phyloP scores from a whole-genome alignment of 2,329 filamentous ascomycete species.

The Fusarium staphyleae region DNA sequence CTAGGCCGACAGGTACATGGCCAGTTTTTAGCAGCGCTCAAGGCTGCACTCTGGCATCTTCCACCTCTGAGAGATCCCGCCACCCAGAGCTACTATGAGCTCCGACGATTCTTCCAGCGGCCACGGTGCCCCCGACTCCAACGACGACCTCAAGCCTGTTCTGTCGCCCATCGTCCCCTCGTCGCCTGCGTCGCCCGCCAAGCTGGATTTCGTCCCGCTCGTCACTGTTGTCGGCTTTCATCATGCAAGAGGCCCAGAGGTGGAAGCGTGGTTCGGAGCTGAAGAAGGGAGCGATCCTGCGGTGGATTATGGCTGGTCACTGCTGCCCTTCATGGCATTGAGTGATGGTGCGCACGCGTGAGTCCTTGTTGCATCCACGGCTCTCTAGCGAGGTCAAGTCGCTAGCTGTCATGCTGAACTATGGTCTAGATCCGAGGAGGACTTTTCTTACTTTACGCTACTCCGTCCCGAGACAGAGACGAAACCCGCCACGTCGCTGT shows the following conservation, averaged over 20 bases:
- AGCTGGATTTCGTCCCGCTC: slow-evolving; percentile 66
- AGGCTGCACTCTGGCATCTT: slow-evolving; percentile 19
- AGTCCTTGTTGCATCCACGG: slow-evolving; percentile 46
- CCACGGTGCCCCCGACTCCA: slow-evolving; percentile 34
- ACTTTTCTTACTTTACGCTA: slow-evolving; percentile 98
- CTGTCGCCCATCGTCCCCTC: slow-evolving; percentile 45
- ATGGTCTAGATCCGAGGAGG: slow-evolving; percentile 78
- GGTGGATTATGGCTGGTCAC: slow-evolving; percentile 83
- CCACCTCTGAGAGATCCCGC: not conserved
- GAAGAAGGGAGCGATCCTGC: slow-evolving; percentile 79
- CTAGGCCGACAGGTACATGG: slow-evolving; percentile 34
- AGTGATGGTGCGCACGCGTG: slow-evolving; percentile 95
- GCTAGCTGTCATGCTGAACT: slow-evolving; percentile 24
- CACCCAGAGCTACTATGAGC: slow-evolving; percentile 38
- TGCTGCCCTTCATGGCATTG: slow-evolving; percentile 95
- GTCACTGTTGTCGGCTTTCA: slow-evolving; percentile 85
- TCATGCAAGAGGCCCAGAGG: slow-evolving; percentile 87
- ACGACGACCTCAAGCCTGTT: slow-evolving; percentile 40
- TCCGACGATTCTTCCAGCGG: slow-evolving; percentile 37
- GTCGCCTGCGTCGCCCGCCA: slow-evolving; percentile 43
- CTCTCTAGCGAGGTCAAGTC: not conserved
- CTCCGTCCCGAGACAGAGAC: slow-evolving; percentile 65
- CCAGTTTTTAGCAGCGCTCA: slow-evolving; percentile 22
- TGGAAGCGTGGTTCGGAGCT: slow-evolving; percentile 88
- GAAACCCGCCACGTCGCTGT: slow-evolving; percentile 78